Evolutionary conservation across 2,329 filamentous ascomycete species (phyloP), one percentile per base, ranked within the genome.

Genomic region (Neonectria magnoliae): DNA sequence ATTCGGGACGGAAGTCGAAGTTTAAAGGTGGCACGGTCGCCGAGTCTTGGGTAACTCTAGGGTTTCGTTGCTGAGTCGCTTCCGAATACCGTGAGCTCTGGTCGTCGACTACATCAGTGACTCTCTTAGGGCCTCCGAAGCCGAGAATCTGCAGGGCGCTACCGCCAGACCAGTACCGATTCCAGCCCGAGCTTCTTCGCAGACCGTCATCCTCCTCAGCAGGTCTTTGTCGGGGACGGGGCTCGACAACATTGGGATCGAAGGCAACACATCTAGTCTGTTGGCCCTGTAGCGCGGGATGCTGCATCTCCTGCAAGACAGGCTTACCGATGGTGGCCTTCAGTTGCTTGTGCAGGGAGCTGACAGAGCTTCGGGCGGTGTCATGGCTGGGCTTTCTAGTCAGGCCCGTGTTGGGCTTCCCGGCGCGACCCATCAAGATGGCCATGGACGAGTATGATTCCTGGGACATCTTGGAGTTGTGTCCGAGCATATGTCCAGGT

Each of bases 161-260:
- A 57, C 91, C 91, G 55, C 90, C 90, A 14, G 90, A 92, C 87
- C 91, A 93, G 78, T 93, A 93, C 57, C 88, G 83, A 77, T 92
- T 93, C 91, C 91, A 93, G 52, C 90, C 90, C 4, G 90, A 93
- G 71, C 90, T 92, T 73, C 88, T 84, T 60, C 88, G 84, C 20
- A 82, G 80, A 48, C 79, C 79, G 53, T 81, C 83, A 54, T 84
- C 79, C 67, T 66, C 72, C 57, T 75, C 78, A 66, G 66, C 69
- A 65, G 60, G 80, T 63, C 66, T 72, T 47, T 74, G 76, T 65
- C 73, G 76, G 67, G 76, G 75, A 60, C 78, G 81, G 62, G 80
- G 81, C 75, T 76, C 74, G 3, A 66, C 73, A 41, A 76, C 74
- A 2, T 70, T 67, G 2, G 77, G 69, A 5, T 77, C 76, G 61